Percentiles rank a stretch among this genome's conserved stretches.
These are phyloP conservation scores for Nematodospora anomalae DNA, from an alignment of 1,139 yeast genomes.

Conservation along the genomic window DNA sequence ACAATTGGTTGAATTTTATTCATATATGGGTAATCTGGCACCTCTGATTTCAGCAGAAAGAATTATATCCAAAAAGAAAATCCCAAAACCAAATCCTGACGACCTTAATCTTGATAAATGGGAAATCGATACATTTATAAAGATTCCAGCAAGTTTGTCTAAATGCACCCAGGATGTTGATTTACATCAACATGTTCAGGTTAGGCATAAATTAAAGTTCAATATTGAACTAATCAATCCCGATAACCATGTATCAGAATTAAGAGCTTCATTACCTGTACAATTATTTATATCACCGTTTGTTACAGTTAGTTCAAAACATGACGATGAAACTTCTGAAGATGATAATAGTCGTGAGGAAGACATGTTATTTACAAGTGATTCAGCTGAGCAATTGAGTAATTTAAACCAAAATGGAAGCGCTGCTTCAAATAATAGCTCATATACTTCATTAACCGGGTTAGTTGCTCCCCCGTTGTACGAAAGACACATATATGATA, in stretches of 20 bases:
- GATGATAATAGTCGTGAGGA: conserved; percentile 22
- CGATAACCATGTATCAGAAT: conserved; percentile 75
- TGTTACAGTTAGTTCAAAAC: conserved; percentile 63
- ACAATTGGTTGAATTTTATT: conserved; percentile 64
- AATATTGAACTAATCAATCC: conserved; percentile 66
- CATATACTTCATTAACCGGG: conserved; percentile 40
- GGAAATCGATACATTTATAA: conserved; percentile 64
- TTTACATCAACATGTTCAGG: conserved; percentile 57
- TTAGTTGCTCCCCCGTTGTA: conserved; percentile 88
- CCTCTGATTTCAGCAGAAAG: conserved; percentile 62
- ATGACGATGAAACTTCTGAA: conserved; percentile 23
- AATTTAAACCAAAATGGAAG: conserved; percentile 14
- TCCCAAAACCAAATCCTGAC: conserved; percentile 23
- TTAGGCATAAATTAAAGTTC: conserved; percentile 69
- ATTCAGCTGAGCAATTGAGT: conserved; percentile 21
- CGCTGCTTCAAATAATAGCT: conserved; percentile 25
- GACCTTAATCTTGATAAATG: conserved; percentile 64
- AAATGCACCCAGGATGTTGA: conserved; percentile 86
- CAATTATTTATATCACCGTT: conserved; percentile 76
- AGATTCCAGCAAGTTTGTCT: conserved; percentile 69
- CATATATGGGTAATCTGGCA: conserved; percentile 59
- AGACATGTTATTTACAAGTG: conserved; percentile 34
- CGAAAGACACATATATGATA: conserved; percentile 80
- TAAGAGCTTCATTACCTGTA: conserved; percentile 73
- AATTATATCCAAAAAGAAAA: conserved; percentile 40